A percentile compares a stretch with the other conserved stretches of the same genome.
phyloP scores from a whole-genome alignment of 805 yeast species.

The Kuraishia capsulata region DNA sequence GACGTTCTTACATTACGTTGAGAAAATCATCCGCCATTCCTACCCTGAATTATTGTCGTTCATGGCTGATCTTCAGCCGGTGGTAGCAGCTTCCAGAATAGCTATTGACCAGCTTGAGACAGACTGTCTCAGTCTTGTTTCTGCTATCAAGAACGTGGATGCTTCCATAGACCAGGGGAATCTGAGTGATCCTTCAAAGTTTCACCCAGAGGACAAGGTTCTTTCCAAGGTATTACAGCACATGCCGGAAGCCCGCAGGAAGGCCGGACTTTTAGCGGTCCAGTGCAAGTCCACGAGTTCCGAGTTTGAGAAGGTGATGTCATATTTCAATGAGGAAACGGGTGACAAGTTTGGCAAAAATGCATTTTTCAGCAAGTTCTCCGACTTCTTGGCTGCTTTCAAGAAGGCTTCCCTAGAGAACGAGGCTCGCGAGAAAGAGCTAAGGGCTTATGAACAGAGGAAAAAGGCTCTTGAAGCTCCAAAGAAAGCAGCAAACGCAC shows the following conservation, averaged over 20 bases:
- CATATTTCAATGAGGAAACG: slow-evolving; percentile 84
- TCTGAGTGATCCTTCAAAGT: slow-evolving; percentile 63
- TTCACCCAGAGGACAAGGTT: slow-evolving; percentile 81
- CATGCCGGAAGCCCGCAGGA: slow-evolving; percentile 67
- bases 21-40: slow-evolving; percentile 72
- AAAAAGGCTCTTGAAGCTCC: slow-evolving; percentile 51
- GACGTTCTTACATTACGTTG: slow-evolving; percentile 90
- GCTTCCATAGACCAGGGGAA: slow-evolving; percentile 76
- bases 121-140: slow-evolving; percentile 61
- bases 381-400: slow-evolving; percentile 72
- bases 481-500: slow-evolving; percentile 22
- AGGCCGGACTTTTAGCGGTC: slow-evolving; percentile 53
- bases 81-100: slow-evolving; percentile 55
- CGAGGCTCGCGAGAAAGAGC: slow-evolving; percentile 72
- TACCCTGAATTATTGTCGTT: slow-evolving; percentile 75
- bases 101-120: slow-evolving; percentile 73
- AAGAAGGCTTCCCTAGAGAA: slow-evolving; percentile 76
- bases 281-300: slow-evolving; percentile 54
- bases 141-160: slow-evolving; percentile 58
- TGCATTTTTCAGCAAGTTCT: slow-evolving; percentile 69
- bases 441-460: slow-evolving; percentile 65
- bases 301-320: slow-evolving; percentile 67
- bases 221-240: slow-evolving; percentile 52
- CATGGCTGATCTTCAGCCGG: slow-evolving; percentile 59
- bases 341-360: slow-evolving; percentile 56